Evolutionary conservation across 257 asterid species (phyloP).

Genomic region (Fraxinus anomala): DNA sequence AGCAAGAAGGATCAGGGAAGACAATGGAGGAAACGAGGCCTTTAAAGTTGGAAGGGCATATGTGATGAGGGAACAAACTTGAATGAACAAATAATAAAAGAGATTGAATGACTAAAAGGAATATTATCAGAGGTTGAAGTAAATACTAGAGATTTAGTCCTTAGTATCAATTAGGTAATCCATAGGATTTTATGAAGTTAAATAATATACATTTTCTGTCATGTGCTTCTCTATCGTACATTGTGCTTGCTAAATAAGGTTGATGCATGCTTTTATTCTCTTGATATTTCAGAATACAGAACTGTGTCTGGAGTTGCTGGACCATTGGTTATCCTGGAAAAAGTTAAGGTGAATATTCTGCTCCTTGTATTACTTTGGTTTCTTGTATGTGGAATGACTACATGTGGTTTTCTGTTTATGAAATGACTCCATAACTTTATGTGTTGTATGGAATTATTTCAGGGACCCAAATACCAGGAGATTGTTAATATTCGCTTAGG

Average conservation of each 20-base stretch:
- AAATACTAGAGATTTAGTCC: neutral
- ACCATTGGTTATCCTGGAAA: conserved; percentile 95
- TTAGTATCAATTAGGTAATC: neutral
- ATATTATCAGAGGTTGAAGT: neutral
- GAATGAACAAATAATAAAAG: neutral
- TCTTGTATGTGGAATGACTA: conserved; percentile 7
- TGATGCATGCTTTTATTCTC: neutral
- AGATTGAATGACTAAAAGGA: neutral
- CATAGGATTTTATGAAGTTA: neutral
- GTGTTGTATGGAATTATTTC: conserved; percentile 33
- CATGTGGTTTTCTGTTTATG: conserved; percentile 12
- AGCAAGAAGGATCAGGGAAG: neutral
- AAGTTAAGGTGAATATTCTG: conserved; percentile 77
- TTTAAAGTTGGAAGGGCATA: neutral
- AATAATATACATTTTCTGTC: neutral
- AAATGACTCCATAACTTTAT: conserved; percentile 7
- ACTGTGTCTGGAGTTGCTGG: conserved; percentile 99
- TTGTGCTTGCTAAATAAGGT: neutral
- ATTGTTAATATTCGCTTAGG: conserved; percentile 96
- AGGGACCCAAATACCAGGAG: conserved; percentile 99
- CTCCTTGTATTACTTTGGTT: conserved; percentile 14
- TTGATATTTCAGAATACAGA: conserved; percentile 71
- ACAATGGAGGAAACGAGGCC: neutral
- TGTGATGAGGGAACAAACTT: neutral
- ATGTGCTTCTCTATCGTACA: neutral